Evolutionary conservation across 805 yeast genomes (phyloP).

Genomic region (Sungouiella thailandica): DNA sequence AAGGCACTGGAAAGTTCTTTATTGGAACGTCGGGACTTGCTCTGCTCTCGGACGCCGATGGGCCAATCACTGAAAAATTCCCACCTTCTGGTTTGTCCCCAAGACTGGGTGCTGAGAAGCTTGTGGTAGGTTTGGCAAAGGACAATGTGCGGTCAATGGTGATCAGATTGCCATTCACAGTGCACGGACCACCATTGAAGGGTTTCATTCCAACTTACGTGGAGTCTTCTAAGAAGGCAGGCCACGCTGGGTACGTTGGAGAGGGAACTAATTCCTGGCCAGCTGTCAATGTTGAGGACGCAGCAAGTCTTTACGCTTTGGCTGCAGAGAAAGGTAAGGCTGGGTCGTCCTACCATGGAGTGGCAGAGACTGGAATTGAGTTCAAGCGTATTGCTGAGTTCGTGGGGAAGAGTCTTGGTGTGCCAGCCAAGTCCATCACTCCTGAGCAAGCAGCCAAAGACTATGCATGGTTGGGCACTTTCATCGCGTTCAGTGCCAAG

Average conservation of each 20-base stretch:
- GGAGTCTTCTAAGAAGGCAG: constrained; percentile 25
- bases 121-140: constrained; percentile 6
- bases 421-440: constrained; percentile 13
- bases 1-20: constrained; percentile 25
- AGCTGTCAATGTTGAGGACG: constrained; percentile 27
- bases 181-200: constrained; percentile 27
- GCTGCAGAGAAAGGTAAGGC: constrained; percentile 22
- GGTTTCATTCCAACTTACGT: constrained; percentile 19
- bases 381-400: constrained; percentile 21
- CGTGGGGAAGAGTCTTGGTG: constrained; percentile 14
- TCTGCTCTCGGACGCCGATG: background rate
- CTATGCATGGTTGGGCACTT: constrained; percentile 2
- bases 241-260: constrained; percentile 31
- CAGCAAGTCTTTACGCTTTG: constrained; percentile 23
- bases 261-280: constrained; percentile 29
- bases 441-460: constrained; percentile 7
- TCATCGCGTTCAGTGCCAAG: constrained; percentile 8
- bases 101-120: too few species aligned
- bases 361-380: constrained; percentile 15
- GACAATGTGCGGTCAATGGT: constrained; percentile 21
- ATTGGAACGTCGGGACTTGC: constrained; percentile 18
- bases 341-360: constrained; percentile 14
- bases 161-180: constrained; percentile 28
- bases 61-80: too few species aligned
- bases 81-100: too few species aligned